Evolutionary conservation across 2,329 filamentous ascomycete species (phyloP).

Genomic region (Claviceps arundinis): DNA sequence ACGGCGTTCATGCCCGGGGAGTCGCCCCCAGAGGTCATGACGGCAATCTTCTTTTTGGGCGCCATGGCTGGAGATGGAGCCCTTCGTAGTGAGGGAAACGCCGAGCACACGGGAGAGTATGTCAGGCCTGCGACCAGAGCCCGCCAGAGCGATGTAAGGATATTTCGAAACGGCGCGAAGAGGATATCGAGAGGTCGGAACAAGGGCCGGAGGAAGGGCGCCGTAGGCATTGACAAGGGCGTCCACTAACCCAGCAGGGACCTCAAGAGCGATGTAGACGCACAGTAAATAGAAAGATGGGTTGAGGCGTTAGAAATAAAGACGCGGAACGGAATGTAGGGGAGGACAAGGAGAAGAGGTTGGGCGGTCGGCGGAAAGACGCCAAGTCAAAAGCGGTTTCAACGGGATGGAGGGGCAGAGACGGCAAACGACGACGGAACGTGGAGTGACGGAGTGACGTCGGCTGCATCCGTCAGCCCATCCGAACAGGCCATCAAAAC

Average conservation of each 20-base stretch:
- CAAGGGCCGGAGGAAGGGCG: constrained; percentile 15
- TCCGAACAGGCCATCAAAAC: background rate
- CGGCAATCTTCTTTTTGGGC: constrained; percentile 57
- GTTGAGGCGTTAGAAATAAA: background rate
- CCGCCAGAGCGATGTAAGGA: constrained; percentile 16
- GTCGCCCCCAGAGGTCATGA: constrained; percentile 92
- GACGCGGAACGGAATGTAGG: background rate
- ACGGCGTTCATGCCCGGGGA: constrained; percentile 90
- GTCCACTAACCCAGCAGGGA: background rate
- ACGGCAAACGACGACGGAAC: background rate
- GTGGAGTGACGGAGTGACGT: background rate
- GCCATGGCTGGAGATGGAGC: constrained; percentile 24
- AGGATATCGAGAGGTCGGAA: constrained; percentile 18
- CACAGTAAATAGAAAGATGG: background rate
- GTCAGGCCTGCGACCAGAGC: constrained; percentile 10
- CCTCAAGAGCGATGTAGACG: background rate
- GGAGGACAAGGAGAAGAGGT: background rate
- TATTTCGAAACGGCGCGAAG: constrained; percentile 14
- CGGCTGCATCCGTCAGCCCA: background rate
- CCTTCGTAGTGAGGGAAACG: constrained; percentile 8
- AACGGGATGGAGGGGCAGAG: background rate
- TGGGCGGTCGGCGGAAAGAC: background rate
- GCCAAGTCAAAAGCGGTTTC: too few relatives aligned
- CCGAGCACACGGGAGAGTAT: constrained; percentile 2
- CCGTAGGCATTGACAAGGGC: constrained; percentile 13